Percentiles rank a stretch among this genome's conserved stretches.
These are phyloP conservation scores for Panaeolus cyanescens DNA, from an alignment of 768 basidiomycete genomes.

Conservation along the genomic window DNA sequence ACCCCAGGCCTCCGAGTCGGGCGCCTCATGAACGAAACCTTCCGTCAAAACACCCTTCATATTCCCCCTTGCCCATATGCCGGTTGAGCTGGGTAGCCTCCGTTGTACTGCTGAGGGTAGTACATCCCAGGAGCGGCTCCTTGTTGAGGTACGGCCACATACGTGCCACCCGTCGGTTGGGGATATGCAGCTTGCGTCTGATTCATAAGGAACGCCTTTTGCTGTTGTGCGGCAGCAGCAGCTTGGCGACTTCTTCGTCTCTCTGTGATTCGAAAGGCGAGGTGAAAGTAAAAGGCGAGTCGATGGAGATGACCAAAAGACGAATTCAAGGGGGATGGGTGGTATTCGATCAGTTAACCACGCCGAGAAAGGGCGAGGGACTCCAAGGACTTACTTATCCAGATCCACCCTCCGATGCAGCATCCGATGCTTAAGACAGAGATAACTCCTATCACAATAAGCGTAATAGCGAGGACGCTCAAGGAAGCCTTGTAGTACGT, in stretches of 20 bases:
- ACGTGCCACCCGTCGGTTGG: not conserved
- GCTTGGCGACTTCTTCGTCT: not conserved
- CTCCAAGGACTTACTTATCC: not conserved
- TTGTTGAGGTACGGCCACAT: not conserved
- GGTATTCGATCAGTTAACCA: too few species aligned
- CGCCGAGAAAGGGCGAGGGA: too few species aligned
- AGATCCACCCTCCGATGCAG: not conserved
- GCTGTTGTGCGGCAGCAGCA: not conserved
- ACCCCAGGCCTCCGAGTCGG: too few species aligned
- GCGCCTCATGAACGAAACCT: too few species aligned
- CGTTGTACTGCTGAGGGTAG: not conserved
- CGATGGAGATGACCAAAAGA: too few species aligned
- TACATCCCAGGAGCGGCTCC: not conserved
- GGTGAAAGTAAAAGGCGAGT: not conserved
- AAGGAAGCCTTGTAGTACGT: not conserved
- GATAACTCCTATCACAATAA: not conserved
- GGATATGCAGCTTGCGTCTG: not conserved
- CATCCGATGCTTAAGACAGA: not conserved
- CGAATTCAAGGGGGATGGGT: too few species aligned
- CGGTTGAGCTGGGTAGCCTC: not conserved
- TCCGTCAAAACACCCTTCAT: not conserved
- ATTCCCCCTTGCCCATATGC: not conserved
- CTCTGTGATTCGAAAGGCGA: not conserved
- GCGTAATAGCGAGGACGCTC: not conserved
- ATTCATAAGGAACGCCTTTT: not conserved